Conservation (phyloP, 2,329 filamentous ascomycete genomes). For the Neodidymelliopsis sp. region DNA sequence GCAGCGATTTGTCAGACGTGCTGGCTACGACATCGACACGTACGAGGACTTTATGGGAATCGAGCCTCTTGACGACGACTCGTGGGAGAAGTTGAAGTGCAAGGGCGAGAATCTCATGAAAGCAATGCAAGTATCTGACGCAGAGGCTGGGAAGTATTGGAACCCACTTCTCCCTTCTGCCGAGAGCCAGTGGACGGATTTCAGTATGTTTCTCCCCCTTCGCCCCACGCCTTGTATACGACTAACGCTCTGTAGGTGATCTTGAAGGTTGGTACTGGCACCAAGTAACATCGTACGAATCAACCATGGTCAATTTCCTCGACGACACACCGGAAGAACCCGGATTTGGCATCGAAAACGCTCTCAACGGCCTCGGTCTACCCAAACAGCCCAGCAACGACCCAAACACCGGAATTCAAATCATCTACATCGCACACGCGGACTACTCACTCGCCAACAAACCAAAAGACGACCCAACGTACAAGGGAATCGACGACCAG, state of each 20-base stretch:
- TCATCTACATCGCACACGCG: neutral
- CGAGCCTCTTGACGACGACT: neutral
- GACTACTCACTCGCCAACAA: neutral
- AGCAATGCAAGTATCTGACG: neutral
- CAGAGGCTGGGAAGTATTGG: neutral
- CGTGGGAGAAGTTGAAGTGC: neutral
- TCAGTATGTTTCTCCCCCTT: too few relatives aligned
- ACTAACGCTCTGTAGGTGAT: neutral
- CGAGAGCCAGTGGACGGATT: neutral
- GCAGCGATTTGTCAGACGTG: neutral
- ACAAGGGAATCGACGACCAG: neutral
- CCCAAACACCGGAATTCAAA: neutral
- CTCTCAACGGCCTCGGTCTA: neutral
- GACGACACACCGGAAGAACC: neutral
- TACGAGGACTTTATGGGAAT: neutral
- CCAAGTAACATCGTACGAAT: neutral
- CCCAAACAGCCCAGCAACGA: neutral
- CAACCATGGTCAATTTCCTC: neutral
- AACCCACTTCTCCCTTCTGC: neutral
- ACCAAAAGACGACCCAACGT: neutral
- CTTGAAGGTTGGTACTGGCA: neutral
- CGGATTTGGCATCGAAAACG: neutral
- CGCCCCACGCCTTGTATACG: neutral
- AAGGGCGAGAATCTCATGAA: neutral
- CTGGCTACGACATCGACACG: neutral